Evolutionary conservation across 352 stramenopile genomes (phyloP), one percentile per base, ranked within the genome.

Genomic region (Albugo candida): DNA sequence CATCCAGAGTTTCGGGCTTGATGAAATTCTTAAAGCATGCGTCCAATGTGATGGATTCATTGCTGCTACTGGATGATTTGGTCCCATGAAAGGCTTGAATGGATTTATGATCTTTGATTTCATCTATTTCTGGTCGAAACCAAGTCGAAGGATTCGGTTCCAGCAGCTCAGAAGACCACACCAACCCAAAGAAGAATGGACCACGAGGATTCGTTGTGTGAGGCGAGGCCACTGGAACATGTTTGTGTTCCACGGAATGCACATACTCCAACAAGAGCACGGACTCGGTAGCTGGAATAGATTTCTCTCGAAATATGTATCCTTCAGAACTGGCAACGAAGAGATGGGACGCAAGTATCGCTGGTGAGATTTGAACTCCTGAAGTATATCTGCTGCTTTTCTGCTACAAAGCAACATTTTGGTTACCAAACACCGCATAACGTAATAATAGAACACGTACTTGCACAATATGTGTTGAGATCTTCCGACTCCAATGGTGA

Each of bases 11-110:
- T 59, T 89, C 77, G 13, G 70, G 53, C 36, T 78, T 81, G 21
- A 72, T 83, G 58, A 92, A 91, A 53, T 87, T 84, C n/a, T 66
- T 61, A 45, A 94, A 88, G 45, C 70, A 88, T 39, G 87, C 67
- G 39, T 81, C 63, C 47, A 91, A 51, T 16, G 76, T 64, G 49
- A 87, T 67, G 1, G 60, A 60, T 17, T 62, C 31, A 16, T 59
- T 55, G 34, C 50, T 53, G 18, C 41, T 41, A 20, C 10, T 24
- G 48, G 8, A 21, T 45, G 36, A 24, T 34, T 16, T 52, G 39
- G 21, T 67, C 64, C 12, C 40, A 51, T 16, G 24, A 10, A 31
- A 31, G 24, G 24, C 24, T 31, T 55, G 41, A 48, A 81, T 61
- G 45, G 55, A 78, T 21, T 63, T 61, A 47, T 84, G 61, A 47